Evolutionary conservation across 2,329 filamentous ascomycete species (phyloP).

Genomic region (Pestalotiopsis fici): DNA sequence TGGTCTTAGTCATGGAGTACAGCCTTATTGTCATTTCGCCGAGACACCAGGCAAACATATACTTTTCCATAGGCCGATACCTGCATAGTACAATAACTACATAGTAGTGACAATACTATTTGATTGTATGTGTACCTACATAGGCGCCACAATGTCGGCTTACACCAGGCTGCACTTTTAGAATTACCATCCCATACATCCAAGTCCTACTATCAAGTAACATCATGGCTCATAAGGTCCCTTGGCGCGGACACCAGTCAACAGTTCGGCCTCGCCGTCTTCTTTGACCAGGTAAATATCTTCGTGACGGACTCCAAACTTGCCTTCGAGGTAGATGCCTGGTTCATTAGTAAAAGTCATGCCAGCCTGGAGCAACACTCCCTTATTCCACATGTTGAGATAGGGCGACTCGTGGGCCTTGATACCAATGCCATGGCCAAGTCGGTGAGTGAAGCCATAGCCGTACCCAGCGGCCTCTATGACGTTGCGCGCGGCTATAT

Average conservation of each 20-base stretch:
- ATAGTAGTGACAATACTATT: too few species aligned
- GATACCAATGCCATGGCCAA: slow-evolving; percentile 67
- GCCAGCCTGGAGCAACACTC: slow-evolving; percentile 46
- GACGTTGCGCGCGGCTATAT: slow-evolving; percentile 59
- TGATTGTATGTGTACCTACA: too few species aligned
- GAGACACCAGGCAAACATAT: too few species aligned
- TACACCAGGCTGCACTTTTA: too few species aligned
- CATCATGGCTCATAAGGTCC: slow-evolving; percentile 54
- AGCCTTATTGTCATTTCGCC: too few species aligned
- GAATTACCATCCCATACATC: too few species aligned
- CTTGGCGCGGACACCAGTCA: slow-evolving; percentile 53
- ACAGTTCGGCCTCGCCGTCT: slow-evolving; percentile 51
- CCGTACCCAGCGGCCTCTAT: slow-evolving; percentile 62
- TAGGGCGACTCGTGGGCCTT: slow-evolving; percentile 68
- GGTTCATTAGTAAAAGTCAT: slow-evolving; percentile 68
- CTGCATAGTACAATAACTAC: too few species aligned
- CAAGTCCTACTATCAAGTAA: too few species aligned
- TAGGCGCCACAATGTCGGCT: too few species aligned
- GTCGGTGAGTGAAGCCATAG: slow-evolving; percentile 59
- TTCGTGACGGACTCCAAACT: slow-evolving; percentile 64
- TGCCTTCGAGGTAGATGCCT: slow-evolving; percentile 60
- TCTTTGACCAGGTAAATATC: slow-evolving; percentile 60
- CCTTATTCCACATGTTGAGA: slow-evolving; percentile 61
- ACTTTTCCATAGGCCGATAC: too few species aligned
- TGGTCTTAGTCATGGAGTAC: too few species aligned